These are phyloP conservation scores for Melocanna baccifera DNA, from an alignment of 176 grass and related monocot species.

Conservation along the genomic window DNA sequence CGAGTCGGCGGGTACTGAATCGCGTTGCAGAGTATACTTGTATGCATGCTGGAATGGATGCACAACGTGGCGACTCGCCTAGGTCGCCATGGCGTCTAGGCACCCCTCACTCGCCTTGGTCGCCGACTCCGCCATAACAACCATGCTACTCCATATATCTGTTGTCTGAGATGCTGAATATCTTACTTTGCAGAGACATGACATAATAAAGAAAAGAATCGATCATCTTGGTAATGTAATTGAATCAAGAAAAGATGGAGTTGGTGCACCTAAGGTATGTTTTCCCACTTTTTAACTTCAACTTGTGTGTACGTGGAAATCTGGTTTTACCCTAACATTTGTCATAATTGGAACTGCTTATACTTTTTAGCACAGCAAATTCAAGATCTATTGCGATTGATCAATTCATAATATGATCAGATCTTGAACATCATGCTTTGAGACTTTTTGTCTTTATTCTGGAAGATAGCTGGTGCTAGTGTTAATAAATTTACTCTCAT, in stretches of 20 bases:
- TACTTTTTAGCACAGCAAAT: neutral
- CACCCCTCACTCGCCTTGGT: too few species aligned
- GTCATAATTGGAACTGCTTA: constrained; percentile 3
- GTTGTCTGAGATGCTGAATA: constrained; percentile 22
- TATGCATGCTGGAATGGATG: too few species aligned
- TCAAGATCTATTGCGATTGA: neutral
- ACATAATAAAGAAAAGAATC: constrained; percentile 96
- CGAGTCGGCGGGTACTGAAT: too few species aligned
- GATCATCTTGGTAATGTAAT: constrained; percentile 76
- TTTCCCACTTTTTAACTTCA: constrained; percentile 8
- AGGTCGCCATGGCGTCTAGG: too few species aligned
- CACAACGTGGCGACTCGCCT: too few species aligned
- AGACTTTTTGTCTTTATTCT: neutral
- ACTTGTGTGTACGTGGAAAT: constrained; percentile 3
- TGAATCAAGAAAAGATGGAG: constrained; percentile 83
- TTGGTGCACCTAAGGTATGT: constrained; percentile 83
- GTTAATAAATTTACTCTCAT: neutral
- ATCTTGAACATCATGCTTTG: neutral
- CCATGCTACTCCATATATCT: neutral
- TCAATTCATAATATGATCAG: neutral
- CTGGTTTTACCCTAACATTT: constrained; percentile 15
- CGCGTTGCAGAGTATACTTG: too few species aligned
- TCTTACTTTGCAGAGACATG: constrained; percentile 74
- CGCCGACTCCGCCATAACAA: too few species aligned
- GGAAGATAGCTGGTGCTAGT: neutral